Evolutionary conservation across 345 rosid species (phyloP), one percentile per base, ranked within the genome.

Genomic region (Lepidium sativum): DNA sequence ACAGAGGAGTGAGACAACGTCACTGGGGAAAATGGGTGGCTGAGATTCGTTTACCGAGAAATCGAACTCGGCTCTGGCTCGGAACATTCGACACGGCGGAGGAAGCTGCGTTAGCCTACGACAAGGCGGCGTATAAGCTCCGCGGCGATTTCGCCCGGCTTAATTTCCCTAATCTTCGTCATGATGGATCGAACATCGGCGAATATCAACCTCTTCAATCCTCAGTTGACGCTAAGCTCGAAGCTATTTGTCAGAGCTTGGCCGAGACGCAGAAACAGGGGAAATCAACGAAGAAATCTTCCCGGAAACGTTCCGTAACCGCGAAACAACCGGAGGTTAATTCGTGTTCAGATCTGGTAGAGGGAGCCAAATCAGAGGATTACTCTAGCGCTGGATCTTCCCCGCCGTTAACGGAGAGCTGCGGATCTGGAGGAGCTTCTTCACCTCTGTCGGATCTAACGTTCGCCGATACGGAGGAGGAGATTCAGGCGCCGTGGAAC

Each of bases 1-100:
- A 92, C 82, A 67, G 98, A 47, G 98, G 98, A 43, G 98, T 92
- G 17, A 78, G 98, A 60, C 98, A 91, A 70, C 78, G 98, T 43
- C 98, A 91, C 65, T 91, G 98, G 98, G 98, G 98, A 8, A 92
- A 89, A 45, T 92, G 98, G 98, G 98, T 92, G 0, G 98, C 96
- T 5, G 98, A 92, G 87, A 92, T 92, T 72, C 89, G 98, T 47
- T 77, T 94, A 0, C 99, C 99, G 10, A 94, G 79, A 76, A 80
- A 90, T 77, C 84, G 99, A 20, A 84, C 97, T 4, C 82, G 99
- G 2, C 96, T 94, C 61, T 94, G 99, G 99, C 84, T 94, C 8
- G 99, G 99, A 23, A 94, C 99, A 6, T 92, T 87, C 54, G 99
- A 92, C 68, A 92, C 98, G 0, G 98, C 97, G 2, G 98, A 87